Percentiles rank a stretch among this genome's conserved stretches.
These are phyloP conservation scores for Perkinsela sp. DNA, from an alignment of 208 protist species.

Conservation along the genomic window DNA sequence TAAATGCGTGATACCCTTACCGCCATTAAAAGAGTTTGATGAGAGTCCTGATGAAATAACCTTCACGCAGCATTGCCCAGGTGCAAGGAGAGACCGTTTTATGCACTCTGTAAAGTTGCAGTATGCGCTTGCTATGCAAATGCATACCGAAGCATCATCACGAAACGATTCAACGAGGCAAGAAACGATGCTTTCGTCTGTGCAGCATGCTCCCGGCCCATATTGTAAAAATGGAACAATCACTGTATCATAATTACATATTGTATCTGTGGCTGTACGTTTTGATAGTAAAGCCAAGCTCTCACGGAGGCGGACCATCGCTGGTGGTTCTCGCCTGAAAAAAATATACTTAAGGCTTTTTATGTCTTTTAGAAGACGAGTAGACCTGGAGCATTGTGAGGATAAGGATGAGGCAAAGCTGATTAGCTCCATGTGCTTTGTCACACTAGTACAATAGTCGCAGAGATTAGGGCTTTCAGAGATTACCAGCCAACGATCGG, in stretches of 20 bases:
- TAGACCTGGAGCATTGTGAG: background rate
- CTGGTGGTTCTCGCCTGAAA: background rate
- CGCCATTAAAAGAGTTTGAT: background rate
- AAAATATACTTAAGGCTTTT: background rate
- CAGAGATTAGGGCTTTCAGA: background rate
- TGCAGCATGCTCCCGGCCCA: background rate
- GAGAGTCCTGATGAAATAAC: background rate
- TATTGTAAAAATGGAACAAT: background rate
- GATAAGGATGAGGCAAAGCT: background rate
- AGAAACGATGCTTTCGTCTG: background rate
- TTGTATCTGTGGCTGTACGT: background rate
- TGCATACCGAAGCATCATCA: background rate
- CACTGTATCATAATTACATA: background rate
- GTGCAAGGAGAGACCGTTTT: background rate
- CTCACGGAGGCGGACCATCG: background rate
- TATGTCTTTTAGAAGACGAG: background rate
- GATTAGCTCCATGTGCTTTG: background rate
- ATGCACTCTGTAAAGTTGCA: background rate
- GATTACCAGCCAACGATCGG: background rate
- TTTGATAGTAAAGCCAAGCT: background rate
- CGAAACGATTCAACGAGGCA: background rate
- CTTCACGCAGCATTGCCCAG: background rate
- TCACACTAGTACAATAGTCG: background rate
- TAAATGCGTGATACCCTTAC: background rate
- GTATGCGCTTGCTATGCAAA: background rate